These are phyloP conservation scores for Penicillium sp. DNA, from an alignment of 2,329 filamentous ascomycete species.

Conservation along the genomic window DNA sequence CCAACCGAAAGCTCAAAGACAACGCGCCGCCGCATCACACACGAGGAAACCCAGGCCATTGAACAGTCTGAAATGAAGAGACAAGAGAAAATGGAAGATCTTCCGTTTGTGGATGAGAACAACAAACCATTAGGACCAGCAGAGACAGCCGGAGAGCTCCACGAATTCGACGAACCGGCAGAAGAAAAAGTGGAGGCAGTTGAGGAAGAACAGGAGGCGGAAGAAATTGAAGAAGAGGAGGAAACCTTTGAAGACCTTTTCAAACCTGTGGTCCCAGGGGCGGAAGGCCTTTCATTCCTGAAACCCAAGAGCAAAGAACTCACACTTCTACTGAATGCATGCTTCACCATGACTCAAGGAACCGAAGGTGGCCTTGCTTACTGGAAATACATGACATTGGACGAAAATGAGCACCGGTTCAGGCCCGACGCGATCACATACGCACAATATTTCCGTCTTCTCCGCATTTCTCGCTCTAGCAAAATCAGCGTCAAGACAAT, in stretches of 20 bases:
- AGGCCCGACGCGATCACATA: slow-evolving; percentile 72
- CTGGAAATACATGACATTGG: slow-evolving; percentile 70
- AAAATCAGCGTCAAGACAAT: slow-evolving; percentile 62
- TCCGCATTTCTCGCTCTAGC: slow-evolving; percentile 68
- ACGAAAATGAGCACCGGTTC: slow-evolving; percentile 53
- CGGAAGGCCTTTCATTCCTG: slow-evolving; percentile 37
- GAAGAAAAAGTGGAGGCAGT: slow-evolving; percentile 22
- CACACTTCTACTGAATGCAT: slow-evolving; percentile 67
- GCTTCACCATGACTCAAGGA: slow-evolving; percentile 58
- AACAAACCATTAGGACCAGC: slow-evolving; percentile 24
- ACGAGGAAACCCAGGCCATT: slow-evolving; percentile 4
- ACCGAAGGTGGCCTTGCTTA: slow-evolving; percentile 69
- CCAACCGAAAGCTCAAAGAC: slow-evolving; percentile 20
- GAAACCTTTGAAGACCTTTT: slow-evolving; percentile 37
- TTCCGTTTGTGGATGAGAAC: slow-evolving; percentile 34
- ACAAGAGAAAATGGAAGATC: slow-evolving; percentile 20
- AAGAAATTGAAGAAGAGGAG: slow-evolving; percentile 28
- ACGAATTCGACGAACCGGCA: slow-evolving; percentile 10
- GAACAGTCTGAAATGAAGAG: slow-evolving; percentile 1
- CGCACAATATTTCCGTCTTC: slow-evolving; percentile 65
- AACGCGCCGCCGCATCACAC: slow-evolving; percentile 5
- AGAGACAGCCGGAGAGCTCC: slow-evolving; percentile 10
- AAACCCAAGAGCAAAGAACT: slow-evolving; percentile 60
- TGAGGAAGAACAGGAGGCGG: slow-evolving; percentile 11
- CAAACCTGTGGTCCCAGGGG: slow-evolving; percentile 31